Evolutionary conservation across 768 basidiomycete species (phyloP).

Genomic region (Candolleomyces aberdarensis): DNA sequence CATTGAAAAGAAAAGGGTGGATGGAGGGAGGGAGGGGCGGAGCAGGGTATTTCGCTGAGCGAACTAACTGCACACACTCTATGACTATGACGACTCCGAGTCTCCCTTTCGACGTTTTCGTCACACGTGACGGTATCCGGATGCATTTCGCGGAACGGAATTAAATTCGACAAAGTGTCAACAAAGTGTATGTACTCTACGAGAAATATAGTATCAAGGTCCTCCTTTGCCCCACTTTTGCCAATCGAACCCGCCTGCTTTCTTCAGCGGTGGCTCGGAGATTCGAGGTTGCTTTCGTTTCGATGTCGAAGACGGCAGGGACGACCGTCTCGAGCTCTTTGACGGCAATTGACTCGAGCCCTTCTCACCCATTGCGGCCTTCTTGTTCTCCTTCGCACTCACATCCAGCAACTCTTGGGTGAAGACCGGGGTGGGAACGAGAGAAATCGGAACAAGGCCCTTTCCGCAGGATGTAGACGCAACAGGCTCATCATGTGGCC

Average conservation of each 20-base stretch:
- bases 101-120: neutral
- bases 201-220: neutral
- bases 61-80: too few relatives aligned
- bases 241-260: neutral
- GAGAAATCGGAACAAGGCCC: conserved; percentile 10
- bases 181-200: too few relatives aligned
- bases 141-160: too few relatives aligned
- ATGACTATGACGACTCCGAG: too few relatives aligned
- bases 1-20: neutral
- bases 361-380: neutral
- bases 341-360: neutral
- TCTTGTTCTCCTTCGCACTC: neutral
- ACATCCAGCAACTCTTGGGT: conserved; percentile 10
- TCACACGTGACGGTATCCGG: neutral
- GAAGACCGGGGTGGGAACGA: conserved; percentile 8
- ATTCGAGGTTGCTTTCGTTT: neutral
- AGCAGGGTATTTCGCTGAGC: neutral
- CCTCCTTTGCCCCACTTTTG: neutral
- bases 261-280: neutral
- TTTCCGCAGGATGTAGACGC: neutral
- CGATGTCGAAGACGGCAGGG: neutral
- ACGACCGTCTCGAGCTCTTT: neutral
- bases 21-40: neutral
- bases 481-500: too few relatives aligned
- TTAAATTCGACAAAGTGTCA: too few relatives aligned